Percentiles rank a stretch among this genome's conserved stretches.
Evolutionary conservation across 2,329 filamentous ascomycete genomes (phyloP).

Genomic region (Aspergillus latus): DNA sequence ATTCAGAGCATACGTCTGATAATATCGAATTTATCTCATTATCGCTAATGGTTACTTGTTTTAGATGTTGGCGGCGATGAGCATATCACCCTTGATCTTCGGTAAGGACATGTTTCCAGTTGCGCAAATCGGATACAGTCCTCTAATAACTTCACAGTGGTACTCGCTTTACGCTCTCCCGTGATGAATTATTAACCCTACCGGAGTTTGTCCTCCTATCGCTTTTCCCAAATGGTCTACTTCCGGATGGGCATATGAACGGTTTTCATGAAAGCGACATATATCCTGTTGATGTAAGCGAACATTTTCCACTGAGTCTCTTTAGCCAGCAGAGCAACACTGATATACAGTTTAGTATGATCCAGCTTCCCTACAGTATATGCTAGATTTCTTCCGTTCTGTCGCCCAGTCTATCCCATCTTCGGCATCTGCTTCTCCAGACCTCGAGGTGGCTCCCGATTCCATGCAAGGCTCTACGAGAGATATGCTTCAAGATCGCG

Average conservation of each 20-base stretch:
- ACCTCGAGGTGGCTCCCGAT: slow-evolving; percentile 66
- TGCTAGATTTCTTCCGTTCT: slow-evolving; percentile 96
- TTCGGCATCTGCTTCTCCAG: slow-evolving; percentile 63
- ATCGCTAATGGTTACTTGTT: slow-evolving; percentile 10
- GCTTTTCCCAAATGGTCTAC: slow-evolving; percentile 97
- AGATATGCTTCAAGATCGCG: slow-evolving; percentile 80
- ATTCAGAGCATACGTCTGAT: neutral
- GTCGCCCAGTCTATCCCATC: slow-evolving; percentile 91
- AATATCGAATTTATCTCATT: slow-evolving; percentile 13
- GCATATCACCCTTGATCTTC: slow-evolving; percentile 89
- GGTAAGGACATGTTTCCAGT: slow-evolving; percentile 57
- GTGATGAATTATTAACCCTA: slow-evolving; percentile 91
- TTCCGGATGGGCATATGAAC: slow-evolving; percentile 94
- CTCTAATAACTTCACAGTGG: slow-evolving; percentile 59
- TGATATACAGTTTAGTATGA: slow-evolving; percentile 69
- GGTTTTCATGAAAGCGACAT: slow-evolving; percentile 90
- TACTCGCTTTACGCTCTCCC: slow-evolving; percentile 86
- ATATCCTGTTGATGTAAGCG: slow-evolving; percentile 90
- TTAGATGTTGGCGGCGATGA: slow-evolving; percentile 83
- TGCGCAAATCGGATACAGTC: slow-evolving; percentile 11
- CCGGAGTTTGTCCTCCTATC: slow-evolving; percentile 97
- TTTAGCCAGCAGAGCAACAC: neutral
- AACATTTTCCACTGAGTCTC: neutral
- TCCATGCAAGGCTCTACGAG: slow-evolving; percentile 67
- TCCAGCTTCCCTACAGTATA: slow-evolving; percentile 92